These are phyloP conservation scores for Penicillium diatomitis DNA, from an alignment of 495 filamentous ascomycete genomes.

Conservation along the genomic window DNA sequence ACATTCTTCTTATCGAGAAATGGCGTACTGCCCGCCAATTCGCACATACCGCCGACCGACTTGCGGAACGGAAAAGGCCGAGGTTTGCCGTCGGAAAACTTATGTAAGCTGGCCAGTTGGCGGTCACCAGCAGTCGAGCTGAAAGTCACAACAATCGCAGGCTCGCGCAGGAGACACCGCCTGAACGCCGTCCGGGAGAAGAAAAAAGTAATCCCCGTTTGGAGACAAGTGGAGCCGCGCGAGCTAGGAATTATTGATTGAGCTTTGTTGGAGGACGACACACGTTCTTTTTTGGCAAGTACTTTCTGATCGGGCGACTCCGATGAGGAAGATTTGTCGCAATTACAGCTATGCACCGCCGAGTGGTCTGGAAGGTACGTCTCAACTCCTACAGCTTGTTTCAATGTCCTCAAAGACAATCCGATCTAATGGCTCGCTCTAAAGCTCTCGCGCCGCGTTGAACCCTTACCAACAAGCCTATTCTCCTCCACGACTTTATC, in stretches of 20 bases:
- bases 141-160: no score
- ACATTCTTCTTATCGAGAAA: constrained; percentile 9
- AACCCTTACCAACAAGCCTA: constrained; percentile 4
- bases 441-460: constrained; percentile 20
- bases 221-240: constrained; percentile 8
- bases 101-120: constrained; percentile 5
- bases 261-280: no score
- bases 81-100: constrained; percentile 23
- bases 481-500: constrained; percentile 17
- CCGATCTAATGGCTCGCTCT: not conserved
- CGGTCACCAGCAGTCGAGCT: no score
- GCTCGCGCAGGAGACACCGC: no score
- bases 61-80: constrained; percentile 18
- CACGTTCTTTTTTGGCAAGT: no score
- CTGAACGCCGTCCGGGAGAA: no score
- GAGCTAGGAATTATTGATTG: not conserved
- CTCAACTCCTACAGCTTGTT: not conserved
- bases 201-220: no score
- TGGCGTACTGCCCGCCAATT: constrained; percentile 26
- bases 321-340: constrained; percentile 3
- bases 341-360: constrained; percentile 25
- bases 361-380: constrained; percentile 28
- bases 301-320: not conserved
- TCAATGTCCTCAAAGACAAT: not conserved
- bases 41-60: constrained; percentile 17